Conservation (phyloP, 208 protist species). For the Crithidia brevicula region DNA sequence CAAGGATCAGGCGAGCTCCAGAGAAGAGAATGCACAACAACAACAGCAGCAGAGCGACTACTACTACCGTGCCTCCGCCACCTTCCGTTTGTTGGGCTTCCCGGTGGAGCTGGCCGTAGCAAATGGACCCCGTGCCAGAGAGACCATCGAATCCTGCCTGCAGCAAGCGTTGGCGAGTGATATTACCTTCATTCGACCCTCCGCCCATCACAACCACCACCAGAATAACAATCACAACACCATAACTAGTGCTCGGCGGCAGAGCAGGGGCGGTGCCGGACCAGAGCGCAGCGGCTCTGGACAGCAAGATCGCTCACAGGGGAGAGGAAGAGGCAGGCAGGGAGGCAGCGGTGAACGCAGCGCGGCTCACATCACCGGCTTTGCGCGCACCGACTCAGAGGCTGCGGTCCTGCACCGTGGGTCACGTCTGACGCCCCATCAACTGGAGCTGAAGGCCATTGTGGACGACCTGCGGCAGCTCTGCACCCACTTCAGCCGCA, state of each 20-base stretch:
- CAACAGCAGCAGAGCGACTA: no score
- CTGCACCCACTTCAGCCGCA: constrained; percentile 76
- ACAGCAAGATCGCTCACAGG: no score
- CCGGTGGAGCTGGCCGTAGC: constrained; percentile 81
- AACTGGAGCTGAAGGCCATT: constrained; percentile 75
- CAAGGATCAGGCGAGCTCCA: no score
- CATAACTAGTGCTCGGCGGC: background rate
- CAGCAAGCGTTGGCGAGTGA: constrained; percentile 80
- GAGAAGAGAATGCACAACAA: no score
- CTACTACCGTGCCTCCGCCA: constrained; percentile 77
- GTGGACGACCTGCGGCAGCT: constrained; percentile 75
- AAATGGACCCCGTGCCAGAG: constrained; percentile 41
- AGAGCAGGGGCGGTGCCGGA: background rate
- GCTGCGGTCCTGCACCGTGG: background rate
- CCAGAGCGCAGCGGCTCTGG: no score
- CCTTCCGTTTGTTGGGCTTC: constrained; percentile 83
- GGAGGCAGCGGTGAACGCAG: background rate
- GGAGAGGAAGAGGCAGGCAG: background rate
- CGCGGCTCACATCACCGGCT: background rate
- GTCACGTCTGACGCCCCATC: constrained; percentile 49
- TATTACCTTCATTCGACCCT: constrained; percentile 66
- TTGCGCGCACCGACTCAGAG: background rate
- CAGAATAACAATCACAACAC: background rate
- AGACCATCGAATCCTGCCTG: constrained; percentile 65
- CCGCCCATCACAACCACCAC: background rate